Conservation (phyloP, 2,329 filamentous ascomycete species). For the Cladosporium sphaerospermum region DNA sequence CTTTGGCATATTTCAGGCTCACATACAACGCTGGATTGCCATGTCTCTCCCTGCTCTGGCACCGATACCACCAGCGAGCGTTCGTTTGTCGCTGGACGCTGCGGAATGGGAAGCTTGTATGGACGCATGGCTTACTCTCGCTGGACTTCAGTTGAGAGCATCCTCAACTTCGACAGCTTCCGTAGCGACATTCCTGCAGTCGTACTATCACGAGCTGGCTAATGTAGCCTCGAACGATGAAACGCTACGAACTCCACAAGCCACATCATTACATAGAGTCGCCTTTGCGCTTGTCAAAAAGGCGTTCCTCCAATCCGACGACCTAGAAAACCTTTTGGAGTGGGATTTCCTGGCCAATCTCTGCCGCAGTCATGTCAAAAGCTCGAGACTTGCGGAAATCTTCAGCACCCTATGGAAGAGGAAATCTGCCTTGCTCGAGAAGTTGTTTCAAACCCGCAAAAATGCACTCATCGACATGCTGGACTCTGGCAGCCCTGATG, state of each 20-base stretch:
- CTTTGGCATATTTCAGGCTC: too few relatives aligned
- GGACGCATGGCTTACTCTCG: conserved; percentile 67
- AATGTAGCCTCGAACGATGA: conserved; percentile 16
- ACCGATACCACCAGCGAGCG: conserved; percentile 63
- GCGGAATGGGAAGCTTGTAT: conserved; percentile 73
- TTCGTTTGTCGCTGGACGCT: conserved; percentile 60
- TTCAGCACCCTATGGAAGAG: conserved; percentile 48
- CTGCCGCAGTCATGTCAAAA: conserved; percentile 60
- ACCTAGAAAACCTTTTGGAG: conserved; percentile 43
- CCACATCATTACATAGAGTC: conserved; percentile 52
- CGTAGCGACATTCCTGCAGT: conserved; percentile 56
- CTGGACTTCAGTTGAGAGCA: conserved; percentile 33
- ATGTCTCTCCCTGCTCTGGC: conserved; percentile 64
- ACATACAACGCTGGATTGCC: neutral
- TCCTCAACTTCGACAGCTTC: conserved; percentile 30
- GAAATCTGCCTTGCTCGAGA: conserved; percentile 46
- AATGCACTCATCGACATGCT: conserved; percentile 56
- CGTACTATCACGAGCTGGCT: conserved; percentile 56
- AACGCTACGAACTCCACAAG: conserved; percentile 32
- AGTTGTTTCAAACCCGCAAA: conserved; percentile 55
- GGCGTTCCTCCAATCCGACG: conserved; percentile 29
- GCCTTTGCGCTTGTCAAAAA: conserved; percentile 55
- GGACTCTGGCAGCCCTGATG: conserved; percentile 55
- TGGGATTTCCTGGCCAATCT: conserved; percentile 67
- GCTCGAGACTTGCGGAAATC: conserved; percentile 46